A percentile compares a stretch with the other conserved stretches of the same genome.
Conservation (phyloP, 2,329 filamentous ascomycete genomes). For the Trichoderma brevicompactum region DNA sequence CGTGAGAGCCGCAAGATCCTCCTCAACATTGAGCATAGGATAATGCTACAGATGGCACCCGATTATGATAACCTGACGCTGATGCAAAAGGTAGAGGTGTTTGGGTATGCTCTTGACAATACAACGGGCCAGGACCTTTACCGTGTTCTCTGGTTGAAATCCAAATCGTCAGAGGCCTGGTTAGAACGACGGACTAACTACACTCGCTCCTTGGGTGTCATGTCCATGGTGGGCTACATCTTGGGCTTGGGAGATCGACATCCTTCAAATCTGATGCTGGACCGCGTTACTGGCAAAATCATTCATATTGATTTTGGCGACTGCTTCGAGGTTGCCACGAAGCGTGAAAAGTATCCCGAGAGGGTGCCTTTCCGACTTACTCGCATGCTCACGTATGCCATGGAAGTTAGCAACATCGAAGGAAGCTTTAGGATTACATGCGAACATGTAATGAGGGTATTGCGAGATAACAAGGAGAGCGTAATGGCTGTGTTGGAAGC, state of each 20-base stretch:
- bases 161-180: conserved; percentile 97
- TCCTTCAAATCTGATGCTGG: conserved; percentile 96
- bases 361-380: conserved; percentile 96
- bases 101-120: conserved; percentile 98
- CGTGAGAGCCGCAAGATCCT: conserved; percentile 96
- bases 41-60: conserved; percentile 99
- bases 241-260: conserved; percentile 95
- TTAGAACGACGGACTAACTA: conserved; percentile 98
- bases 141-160: conserved; percentile 97
- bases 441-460: conserved; percentile 96
- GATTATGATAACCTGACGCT: conserved; percentile 98
- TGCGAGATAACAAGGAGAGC: conserved; percentile 96
- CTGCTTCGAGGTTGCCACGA: conserved; percentile 99
- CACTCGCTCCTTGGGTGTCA: conserved; percentile 93
- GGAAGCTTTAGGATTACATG: conserved; percentile 98
- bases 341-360: conserved; percentile 98
- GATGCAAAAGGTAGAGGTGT: conserved; percentile 99
- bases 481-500: conserved; percentile 98
- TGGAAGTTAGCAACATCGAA: conserved; percentile 99
- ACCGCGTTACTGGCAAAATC: conserved; percentile 93
- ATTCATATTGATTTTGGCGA: conserved; percentile 99
- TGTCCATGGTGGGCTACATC: conserved; percentile 99
- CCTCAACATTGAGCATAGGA: conserved; percentile 98
- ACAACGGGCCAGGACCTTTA: conserved; percentile 98
- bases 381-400: conserved; percentile 98